phyloP scores from a whole-genome alignment of 306 rosid species.

The Gastrolobium villosum region DNA sequence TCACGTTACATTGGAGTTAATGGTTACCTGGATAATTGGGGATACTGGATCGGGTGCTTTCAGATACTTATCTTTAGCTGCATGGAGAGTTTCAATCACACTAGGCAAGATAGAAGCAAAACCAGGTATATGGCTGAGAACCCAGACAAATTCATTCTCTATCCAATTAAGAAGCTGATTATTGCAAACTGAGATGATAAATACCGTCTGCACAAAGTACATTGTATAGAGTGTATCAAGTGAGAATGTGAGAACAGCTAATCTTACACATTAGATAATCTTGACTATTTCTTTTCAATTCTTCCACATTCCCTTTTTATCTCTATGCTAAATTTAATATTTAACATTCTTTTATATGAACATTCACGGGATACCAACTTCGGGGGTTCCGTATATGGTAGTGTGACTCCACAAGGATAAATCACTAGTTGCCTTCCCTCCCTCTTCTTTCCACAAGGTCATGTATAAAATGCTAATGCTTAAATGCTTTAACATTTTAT shows the following conservation, averaged over 20 bases:
- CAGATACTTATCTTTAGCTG: constrained; percentile 81
- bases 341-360: background rate
- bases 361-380: background rate
- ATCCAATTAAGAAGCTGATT: constrained; percentile 97
- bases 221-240: background rate
- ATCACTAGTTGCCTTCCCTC: background rate
- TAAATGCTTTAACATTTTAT: background rate
- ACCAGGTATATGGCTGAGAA: constrained; percentile 87
- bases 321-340: background rate
- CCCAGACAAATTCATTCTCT: constrained; percentile 90
- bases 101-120: constrained; percentile 70
- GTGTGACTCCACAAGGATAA: background rate
- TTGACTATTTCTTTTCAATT: too few species aligned
- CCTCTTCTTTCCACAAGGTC: background rate
- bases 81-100: constrained; percentile 66
- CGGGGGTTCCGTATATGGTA: background rate
- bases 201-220: constrained; percentile 69
- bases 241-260: too few species aligned
- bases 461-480: background rate
- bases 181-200: constrained; percentile 93
- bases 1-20: background rate
- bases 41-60: constrained; percentile 62
- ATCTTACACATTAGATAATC: too few species aligned
- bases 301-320: background rate
- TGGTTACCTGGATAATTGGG: constrained; percentile 71